Evolutionary conservation across 139 green algal genomes (phyloP), one percentile per base, ranked within the genome.

Genomic region (Marvania coccoides): DNA sequence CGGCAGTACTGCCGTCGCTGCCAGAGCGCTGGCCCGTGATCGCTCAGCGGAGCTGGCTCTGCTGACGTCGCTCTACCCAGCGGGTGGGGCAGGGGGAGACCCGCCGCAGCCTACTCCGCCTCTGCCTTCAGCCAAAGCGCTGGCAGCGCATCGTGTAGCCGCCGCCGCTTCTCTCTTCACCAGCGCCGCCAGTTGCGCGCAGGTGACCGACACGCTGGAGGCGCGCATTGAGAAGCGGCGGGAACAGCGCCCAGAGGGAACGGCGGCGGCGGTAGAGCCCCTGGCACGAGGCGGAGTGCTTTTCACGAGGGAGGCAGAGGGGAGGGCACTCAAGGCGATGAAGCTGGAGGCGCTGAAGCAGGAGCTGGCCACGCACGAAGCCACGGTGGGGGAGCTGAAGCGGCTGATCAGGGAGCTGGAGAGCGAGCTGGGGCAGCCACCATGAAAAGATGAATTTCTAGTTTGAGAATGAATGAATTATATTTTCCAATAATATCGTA

Each of bases 321-420:
- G 19, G 12, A 53, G 51, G 0, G 53, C 51, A 3, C 23, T 65
- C 15, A 71, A 65, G 65, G 47, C 47, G 0, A 9, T 71, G 37
- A 57, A 57, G 23, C 60, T 75, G 45, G 56, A 75, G 12, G 68
- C 68, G 1, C 36, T 75, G 15, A 24, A 64, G 13, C 31, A 75
- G n/a, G 68, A 75, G 60, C 47, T 75, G 58, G 15, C 12, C 24
- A 45, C 40, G 6, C 68, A 75, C 24, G 48, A 71, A 35, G 45
- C 24, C 0, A 75, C 68, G 3, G 68, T 71, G 34, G 42, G 19
- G n/a, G 34, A 63, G 23, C 57, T 75, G 35, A 23, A 57, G 23
- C 23, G 26, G 3, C 53, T 75, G 58, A 58, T 75, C 13, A 26
- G 15, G 36, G 31, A 39, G 24, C 19, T 75, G 28, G 47, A 75